These are phyloP conservation scores for Pestalotiopsis fici DNA, from an alignment of 2,329 filamentous ascomycete species.

Conservation along the genomic window DNA sequence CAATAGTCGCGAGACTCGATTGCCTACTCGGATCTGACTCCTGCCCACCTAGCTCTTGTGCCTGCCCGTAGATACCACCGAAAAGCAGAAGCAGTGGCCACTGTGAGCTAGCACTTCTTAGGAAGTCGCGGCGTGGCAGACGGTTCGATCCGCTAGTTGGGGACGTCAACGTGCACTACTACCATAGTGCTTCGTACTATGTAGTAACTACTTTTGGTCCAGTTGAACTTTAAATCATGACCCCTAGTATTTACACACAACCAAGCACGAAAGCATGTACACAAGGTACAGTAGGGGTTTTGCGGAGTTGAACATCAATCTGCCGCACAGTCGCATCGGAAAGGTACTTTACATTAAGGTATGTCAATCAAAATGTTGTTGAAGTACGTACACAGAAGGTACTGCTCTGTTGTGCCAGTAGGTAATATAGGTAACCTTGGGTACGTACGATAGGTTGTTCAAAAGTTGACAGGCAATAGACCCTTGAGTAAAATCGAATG, in stretches of 20 bases:
- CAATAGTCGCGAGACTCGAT: too few relatives aligned
- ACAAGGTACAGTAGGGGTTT: neutral
- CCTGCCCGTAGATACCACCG: neutral
- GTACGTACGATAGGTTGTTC: too few relatives aligned
- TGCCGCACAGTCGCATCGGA: neutral
- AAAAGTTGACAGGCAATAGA: neutral
- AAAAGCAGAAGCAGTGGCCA: neutral
- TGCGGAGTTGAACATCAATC: neutral
- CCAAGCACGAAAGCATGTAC: neutral
- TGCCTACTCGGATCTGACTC: neutral
- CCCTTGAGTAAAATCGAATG: neutral
- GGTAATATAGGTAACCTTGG: too few relatives aligned
- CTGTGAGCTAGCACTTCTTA: neutral
- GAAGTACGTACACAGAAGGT: neutral
- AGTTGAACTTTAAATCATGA: neutral
- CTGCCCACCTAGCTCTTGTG: neutral
- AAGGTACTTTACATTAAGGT: neutral
- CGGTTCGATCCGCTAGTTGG: neutral
- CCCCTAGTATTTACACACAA: neutral
- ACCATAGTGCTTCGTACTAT: neutral
- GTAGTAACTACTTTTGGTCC: neutral
- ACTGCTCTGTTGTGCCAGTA: neutral
- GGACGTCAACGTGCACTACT: neutral
- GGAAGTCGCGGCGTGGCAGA: neutral
- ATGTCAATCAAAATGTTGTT: neutral